phyloP scores from a whole-genome alignment of 148 eudicot genomes.

The Vaccinium myrtillus region DNA sequence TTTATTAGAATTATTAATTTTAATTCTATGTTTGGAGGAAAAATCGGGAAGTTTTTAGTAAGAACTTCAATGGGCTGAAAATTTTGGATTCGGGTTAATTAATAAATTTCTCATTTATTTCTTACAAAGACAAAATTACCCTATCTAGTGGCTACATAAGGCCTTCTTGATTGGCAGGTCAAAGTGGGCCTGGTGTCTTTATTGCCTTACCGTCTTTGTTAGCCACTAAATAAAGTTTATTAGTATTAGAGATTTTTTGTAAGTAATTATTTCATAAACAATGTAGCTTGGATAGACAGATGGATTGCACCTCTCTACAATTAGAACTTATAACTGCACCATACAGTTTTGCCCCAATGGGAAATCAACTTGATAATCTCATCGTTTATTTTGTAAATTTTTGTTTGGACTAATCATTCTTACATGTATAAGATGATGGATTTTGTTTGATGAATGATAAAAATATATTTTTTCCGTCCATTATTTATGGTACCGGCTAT shows the following conservation, averaged over 20 bases:
- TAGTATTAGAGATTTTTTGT: background rate
- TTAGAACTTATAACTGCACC: too few relatives aligned
- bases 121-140: background rate
- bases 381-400: too few relatives aligned
- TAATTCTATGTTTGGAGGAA: background rate
- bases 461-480: too few relatives aligned
- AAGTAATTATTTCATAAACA: background rate
- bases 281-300: background rate
- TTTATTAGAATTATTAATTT: background rate
- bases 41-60: background rate
- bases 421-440: too few relatives aligned
- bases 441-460: too few relatives aligned
- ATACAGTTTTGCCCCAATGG: too few relatives aligned
- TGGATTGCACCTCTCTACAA: too few relatives aligned
- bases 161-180: conserved; percentile 3
- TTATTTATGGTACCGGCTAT: too few relatives aligned
- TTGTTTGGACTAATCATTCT: too few relatives aligned
- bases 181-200: background rate
- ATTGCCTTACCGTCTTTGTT: background rate
- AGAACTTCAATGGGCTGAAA: background rate
- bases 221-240: background rate
- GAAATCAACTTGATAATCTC: too few relatives aligned
- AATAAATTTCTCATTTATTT: background rate
- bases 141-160: background rate
- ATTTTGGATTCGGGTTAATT: background rate